Evolutionary conservation across 2,329 filamentous ascomycete species (phyloP).

Genomic region (Plenodomus tracheiphilus): DNA sequence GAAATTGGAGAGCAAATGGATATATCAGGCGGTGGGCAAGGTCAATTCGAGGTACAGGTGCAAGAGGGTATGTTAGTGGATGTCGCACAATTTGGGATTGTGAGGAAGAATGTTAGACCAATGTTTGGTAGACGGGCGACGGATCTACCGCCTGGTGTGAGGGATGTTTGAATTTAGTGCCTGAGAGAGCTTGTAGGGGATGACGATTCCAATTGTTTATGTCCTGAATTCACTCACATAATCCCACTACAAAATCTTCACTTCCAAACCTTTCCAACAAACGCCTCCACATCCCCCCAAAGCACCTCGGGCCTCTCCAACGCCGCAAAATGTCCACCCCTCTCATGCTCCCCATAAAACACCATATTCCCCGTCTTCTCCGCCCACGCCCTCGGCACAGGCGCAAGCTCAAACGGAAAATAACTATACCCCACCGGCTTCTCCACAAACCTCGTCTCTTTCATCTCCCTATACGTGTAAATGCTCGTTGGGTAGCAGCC

Average conservation of each 20-base stretch:
- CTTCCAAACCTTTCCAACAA: conserved; percentile 42
- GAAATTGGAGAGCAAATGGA: neutral
- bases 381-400: conserved; percentile 47
- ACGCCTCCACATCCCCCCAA: conserved; percentile 52
- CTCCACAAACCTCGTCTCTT: conserved; percentile 31
- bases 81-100: too few relatives aligned
- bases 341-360: conserved; percentile 42
- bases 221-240: neutral
- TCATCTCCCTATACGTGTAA: conserved; percentile 54
- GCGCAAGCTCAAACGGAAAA: conserved; percentile 49
- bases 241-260: conserved; percentile 1
- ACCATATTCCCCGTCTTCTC: conserved; percentile 44
- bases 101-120: neutral
- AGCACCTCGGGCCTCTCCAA: conserved; percentile 50
- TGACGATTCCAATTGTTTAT: neutral
- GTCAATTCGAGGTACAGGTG: neutral
- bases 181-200: too few relatives aligned
- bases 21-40: neutral
- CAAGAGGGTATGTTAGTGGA: too few relatives aligned
- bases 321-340: conserved; percentile 54
- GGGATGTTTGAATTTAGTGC: neutral
- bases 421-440: conserved; percentile 51
- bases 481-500: conserved; percentile 53
- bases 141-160: neutral
- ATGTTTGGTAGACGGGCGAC: neutral